Conservation (phyloP, 306 rosid species). For the Astragalus glycyphyllos region DNA sequence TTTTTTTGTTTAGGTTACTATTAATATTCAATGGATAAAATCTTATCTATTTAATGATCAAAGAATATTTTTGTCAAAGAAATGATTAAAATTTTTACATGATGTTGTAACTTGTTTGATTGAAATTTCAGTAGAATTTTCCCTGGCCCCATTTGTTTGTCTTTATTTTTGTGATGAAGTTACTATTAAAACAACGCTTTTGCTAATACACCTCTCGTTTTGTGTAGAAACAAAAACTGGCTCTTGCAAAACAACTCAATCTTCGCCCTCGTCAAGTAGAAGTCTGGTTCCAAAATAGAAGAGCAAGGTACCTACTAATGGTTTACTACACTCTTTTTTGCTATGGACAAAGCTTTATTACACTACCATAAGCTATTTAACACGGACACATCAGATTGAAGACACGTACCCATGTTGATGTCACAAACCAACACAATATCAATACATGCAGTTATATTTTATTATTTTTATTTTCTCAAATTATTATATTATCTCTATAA, state of each 20-base stretch:
- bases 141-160: background rate
- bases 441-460: too few relatives aligned
- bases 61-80: too few relatives aligned
- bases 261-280: conserved; percentile 97
- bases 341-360: background rate
- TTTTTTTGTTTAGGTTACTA: background rate
- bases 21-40: background rate
- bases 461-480: too few relatives aligned
- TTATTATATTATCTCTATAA: too few relatives aligned
- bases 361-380: too few relatives aligned
- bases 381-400: too few relatives aligned
- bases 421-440: too few relatives aligned
- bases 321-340: background rate
- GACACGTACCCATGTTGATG: too few relatives aligned
- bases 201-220: too few relatives aligned
- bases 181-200: too few relatives aligned
- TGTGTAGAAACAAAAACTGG: conserved; percentile 85
- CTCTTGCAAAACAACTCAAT: conserved; percentile 81
- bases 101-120: background rate
- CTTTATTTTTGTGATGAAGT: background rate
- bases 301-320: conserved; percentile 75
- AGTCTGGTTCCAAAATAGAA: conserved; percentile 97
- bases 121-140: background rate
- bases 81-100: background rate
- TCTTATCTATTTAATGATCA: too few relatives aligned